Conservation (phyloP, 2,329 filamentous ascomycete species). For the Neoarthrinium moseri region DNA sequence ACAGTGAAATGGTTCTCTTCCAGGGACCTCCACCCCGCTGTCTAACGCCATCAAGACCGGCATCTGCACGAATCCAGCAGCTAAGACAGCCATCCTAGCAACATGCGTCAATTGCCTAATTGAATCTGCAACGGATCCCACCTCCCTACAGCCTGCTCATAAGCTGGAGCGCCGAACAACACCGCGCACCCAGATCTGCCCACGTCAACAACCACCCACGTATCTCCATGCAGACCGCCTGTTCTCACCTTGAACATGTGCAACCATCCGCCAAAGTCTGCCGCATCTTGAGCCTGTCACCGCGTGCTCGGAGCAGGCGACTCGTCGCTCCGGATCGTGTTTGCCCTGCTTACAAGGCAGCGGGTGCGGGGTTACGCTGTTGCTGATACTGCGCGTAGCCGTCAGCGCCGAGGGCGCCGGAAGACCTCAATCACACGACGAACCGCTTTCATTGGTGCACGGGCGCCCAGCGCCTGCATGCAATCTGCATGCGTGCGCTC, state of each 20-base stretch:
- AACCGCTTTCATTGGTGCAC: no score
- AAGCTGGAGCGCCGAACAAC: background rate
- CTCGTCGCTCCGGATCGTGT: background rate
- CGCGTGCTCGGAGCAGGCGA: background rate
- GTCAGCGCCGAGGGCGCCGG: no score
- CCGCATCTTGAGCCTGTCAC: background rate
- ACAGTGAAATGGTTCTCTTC: no score
- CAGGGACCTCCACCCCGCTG: background rate
- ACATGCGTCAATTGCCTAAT: background rate
- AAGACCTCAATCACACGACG: no score
- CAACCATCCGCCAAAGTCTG: background rate
- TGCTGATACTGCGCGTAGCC: background rate
- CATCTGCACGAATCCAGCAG: background rate
- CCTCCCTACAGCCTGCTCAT: background rate
- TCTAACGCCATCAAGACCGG: background rate
- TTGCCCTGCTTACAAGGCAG: background rate
- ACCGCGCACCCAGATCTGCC: background rate
- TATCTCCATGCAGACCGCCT: background rate
- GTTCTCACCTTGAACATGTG: background rate
- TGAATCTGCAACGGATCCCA: background rate
- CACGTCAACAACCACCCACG: no score
- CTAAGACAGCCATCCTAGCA: background rate
- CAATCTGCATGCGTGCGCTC: background rate
- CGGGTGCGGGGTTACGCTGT: background rate
- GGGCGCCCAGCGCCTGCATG: background rate